These are phyloP conservation scores for Cyclostephanos invisitatus DNA, from an alignment of 108 stramenopile genomes.

Conservation along the genomic window DNA sequence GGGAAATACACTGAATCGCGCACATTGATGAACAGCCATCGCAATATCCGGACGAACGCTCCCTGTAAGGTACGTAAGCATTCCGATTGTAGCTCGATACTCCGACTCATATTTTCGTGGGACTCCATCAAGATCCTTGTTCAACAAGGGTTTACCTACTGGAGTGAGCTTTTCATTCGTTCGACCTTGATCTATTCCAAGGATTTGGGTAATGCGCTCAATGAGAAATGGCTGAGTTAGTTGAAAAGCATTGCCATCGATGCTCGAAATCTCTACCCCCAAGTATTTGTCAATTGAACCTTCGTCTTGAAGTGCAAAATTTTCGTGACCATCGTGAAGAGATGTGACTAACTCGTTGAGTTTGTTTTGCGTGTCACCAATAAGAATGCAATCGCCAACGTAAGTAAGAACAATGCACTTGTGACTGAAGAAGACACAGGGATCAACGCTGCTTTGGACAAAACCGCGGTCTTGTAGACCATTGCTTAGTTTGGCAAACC, in stretches of 20 bases:
- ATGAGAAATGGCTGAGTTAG: too few species aligned
- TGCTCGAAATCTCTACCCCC: conserved; percentile 36
- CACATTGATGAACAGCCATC: too few species aligned
- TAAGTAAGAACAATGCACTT: too few species aligned
- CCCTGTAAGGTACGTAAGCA: too few species aligned
- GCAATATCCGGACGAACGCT: too few species aligned
- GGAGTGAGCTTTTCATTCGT: too few species aligned
- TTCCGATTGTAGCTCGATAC: conserved; percentile 50
- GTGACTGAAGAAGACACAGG: too few species aligned
- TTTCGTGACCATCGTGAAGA: conserved; percentile 13
- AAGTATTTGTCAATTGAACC: too few species aligned
- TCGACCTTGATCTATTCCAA: conserved; percentile 4
- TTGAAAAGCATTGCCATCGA: conserved; percentile 32
- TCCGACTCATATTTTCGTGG: conserved; percentile 39
- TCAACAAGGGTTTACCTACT: conserved; percentile 32
- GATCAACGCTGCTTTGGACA: conserved; percentile 15
- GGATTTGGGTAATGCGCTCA: conserved; percentile 18
- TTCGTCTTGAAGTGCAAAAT: conserved; percentile 32
- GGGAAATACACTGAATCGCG: conserved; percentile 23
- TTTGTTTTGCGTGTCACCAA: neutral
- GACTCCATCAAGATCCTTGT: conserved; percentile 44
- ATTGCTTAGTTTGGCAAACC: conserved; percentile 5
- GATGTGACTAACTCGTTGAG: conserved; percentile 13
- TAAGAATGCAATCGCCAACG: conserved; percentile 28
- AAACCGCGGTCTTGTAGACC: conserved; percentile 15